Percentiles rank a stretch among this genome's conserved stretches.
phyloP scores from a whole-genome alignment of 768 basidiomycete genomes.

The Rhodotorula diobovata region DNA sequence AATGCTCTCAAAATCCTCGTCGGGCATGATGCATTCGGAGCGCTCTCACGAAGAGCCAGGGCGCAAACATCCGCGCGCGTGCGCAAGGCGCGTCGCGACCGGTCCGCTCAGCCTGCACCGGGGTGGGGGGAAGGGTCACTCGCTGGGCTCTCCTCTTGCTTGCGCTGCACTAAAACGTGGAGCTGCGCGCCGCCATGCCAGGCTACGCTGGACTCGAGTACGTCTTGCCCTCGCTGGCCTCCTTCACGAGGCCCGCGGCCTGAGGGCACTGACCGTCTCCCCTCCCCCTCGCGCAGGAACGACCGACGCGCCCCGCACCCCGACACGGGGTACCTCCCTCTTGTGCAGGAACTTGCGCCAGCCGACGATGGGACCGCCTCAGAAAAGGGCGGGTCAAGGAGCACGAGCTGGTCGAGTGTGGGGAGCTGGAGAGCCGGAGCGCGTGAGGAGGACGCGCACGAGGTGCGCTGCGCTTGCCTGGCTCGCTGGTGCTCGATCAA shows the following conservation, averaged over 20 bases:
- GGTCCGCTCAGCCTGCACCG: no score
- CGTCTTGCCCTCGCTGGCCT: background rate
- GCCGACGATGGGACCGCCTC: no score
- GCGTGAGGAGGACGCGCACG: background rate
- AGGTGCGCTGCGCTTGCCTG: background rate
- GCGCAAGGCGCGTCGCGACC: no score
- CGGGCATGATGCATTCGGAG: no score
- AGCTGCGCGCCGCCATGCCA: background rate
- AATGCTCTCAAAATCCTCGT: no score
- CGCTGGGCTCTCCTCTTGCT: no score
- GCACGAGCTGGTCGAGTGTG: background rate
- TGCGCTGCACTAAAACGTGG: no score
- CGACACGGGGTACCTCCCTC: background rate
- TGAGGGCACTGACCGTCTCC: background rate
- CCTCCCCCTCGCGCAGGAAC: background rate
- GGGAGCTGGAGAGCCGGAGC: background rate
- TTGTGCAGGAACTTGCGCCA: background rate
- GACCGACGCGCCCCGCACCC: background rate
- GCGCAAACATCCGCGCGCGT: no score
- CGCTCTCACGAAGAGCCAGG: no score
- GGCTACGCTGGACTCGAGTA: background rate
- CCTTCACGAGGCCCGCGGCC: no score
- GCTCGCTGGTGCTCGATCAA: no score
- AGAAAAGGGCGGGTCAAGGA: background rate
- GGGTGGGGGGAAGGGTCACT: no score